These are phyloP conservation scores for Zanthoxylum bungeanum DNA, from an alignment of 345 rosid genomes.

Conservation along the genomic window DNA sequence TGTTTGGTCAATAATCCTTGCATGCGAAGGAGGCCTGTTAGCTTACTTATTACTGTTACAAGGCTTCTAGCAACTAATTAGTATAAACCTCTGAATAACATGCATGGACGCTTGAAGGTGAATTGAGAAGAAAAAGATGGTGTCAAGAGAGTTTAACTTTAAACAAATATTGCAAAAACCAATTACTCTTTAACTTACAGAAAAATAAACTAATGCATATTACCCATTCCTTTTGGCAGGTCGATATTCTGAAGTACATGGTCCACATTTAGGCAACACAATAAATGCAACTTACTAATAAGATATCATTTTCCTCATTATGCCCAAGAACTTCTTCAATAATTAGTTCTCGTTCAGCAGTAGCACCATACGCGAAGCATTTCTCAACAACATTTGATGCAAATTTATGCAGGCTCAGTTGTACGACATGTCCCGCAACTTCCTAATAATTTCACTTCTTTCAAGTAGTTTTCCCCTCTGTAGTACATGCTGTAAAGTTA, in stretches of 20 bases:
- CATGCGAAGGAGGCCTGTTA: neutral
- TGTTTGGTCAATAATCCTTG: neutral
- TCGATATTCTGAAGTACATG: neutral
- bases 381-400: constrained; percentile 75
- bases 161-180: neutral
- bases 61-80: neutral
- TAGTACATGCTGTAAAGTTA: constrained; percentile 56
- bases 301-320: constrained; percentile 46
- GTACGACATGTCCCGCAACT: constrained; percentile 54
- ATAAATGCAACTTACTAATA: constrained; percentile 42
- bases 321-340: constrained; percentile 55
- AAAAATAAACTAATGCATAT: neutral
- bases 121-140: neutral
- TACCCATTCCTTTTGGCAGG: neutral
- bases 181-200: neutral
- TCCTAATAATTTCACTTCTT: constrained; percentile 49
- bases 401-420: constrained; percentile 67
- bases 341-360: constrained; percentile 47
- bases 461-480: constrained; percentile 55
- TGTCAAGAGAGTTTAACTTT: neutral
- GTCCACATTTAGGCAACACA: neutral
- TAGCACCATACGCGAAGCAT: constrained; percentile 56
- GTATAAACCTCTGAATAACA: neutral
- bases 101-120: neutral
- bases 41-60: neutral